These are phyloP conservation scores for Pseudozyma sp. DNA, from an alignment of 1,284 basidiomycete genomes.

Conservation along the genomic window DNA sequence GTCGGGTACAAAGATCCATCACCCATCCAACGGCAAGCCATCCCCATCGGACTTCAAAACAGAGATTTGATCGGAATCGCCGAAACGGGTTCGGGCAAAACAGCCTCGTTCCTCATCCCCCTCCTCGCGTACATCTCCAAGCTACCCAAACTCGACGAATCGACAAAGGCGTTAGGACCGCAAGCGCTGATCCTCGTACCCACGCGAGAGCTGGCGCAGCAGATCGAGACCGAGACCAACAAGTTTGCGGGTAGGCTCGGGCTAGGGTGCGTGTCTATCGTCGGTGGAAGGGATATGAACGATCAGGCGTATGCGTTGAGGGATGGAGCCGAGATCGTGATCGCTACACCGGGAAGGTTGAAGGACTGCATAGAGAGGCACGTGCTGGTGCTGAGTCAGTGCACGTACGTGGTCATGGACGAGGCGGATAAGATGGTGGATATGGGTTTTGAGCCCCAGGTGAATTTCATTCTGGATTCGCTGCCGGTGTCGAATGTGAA, in stretches of 20 bases:
- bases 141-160: constrained; percentile 85
- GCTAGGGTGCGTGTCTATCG: constrained; percentile 93
- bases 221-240: constrained; percentile 91
- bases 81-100: constrained; percentile 95
- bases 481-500: constrained; percentile 86
- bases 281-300: constrained; percentile 91
- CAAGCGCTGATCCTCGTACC: constrained; percentile 94
- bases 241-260: constrained; percentile 90
- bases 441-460: constrained; percentile 92
- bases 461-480: constrained; percentile 94
- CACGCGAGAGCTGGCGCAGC: constrained; percentile 96
- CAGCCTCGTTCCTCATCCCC: constrained; percentile 98
- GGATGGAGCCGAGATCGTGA: constrained; percentile 96
- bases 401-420: constrained; percentile 98
- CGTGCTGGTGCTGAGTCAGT: constrained; percentile 93
- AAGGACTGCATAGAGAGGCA: constrained; percentile 97
- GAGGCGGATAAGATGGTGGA: constrained; percentile 99
- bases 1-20: constrained; percentile 97
- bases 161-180: constrained; percentile 90
- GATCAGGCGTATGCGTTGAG: constrained; percentile 96
- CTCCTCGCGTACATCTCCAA: constrained; percentile 93
- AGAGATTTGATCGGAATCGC: constrained; percentile 97
- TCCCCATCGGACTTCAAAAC: constrained; percentile 95
- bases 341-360: constrained; percentile 95
- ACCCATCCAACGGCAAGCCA: constrained; percentile 96